Evolutionary conservation across 2,329 filamentous ascomycete genomes (phyloP).

Genomic region (Bipolaris oryzae): DNA sequence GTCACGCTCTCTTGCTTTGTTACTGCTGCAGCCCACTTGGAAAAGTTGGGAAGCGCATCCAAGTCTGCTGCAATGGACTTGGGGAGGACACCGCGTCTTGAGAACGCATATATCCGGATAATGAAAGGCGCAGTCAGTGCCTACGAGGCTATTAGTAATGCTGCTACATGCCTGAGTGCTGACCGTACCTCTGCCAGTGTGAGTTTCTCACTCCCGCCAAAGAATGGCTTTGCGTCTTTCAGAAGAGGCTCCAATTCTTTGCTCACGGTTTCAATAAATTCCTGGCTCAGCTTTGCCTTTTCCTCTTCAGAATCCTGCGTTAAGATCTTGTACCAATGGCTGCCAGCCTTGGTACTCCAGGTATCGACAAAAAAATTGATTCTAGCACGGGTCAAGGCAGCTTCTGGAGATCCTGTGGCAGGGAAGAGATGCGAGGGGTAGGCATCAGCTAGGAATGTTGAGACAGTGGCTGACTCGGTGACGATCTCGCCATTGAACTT

Average conservation of each 20-base stretch:
- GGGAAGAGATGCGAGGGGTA: slow-evolving; percentile 72
- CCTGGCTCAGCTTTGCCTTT: slow-evolving; percentile 55
- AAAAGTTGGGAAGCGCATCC: slow-evolving; percentile 67
- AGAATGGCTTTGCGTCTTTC: slow-evolving; percentile 52
- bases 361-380: slow-evolving; percentile 76
- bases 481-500: slow-evolving; percentile 69
- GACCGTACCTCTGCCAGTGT: slow-evolving; percentile 73
- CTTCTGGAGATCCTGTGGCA: slow-evolving; percentile 57
- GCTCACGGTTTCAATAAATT: slow-evolving; percentile 61
- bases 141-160: slow-evolving; percentile 44
- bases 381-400: slow-evolving; percentile 67
- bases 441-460: slow-evolving; percentile 72
- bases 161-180: background rate
- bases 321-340: slow-evolving; percentile 54
- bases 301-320: slow-evolving; percentile 57
- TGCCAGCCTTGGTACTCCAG: slow-evolving; percentile 66
- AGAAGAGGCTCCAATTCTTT: slow-evolving; percentile 79
- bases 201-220: slow-evolving; percentile 56
- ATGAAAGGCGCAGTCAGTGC: slow-evolving; percentile 71
- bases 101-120: slow-evolving; percentile 62
- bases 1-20: slow-evolving; percentile 69
- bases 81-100: slow-evolving; percentile 63
- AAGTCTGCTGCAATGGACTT: slow-evolving; percentile 55
- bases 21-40: slow-evolving; percentile 68
- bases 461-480: slow-evolving; percentile 74